Evolutionary conservation across 305 asterid species (phyloP).

Genomic region (Solanum hybrid): DNA sequence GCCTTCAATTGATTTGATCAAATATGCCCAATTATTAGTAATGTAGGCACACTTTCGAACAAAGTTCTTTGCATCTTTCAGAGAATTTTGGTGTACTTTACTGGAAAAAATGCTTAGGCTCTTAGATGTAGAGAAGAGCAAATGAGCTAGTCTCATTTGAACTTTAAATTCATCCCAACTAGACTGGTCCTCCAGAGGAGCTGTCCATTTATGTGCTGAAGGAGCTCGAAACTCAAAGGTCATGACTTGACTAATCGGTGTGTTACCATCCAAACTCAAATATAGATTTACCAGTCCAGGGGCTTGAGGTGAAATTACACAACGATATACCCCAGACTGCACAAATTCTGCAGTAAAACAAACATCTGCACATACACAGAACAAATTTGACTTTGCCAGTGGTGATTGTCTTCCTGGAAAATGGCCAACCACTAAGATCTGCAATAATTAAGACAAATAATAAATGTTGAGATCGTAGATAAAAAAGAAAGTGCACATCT

Average conservation of each 20-base stretch:
- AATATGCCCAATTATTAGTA: conserved; percentile 39
- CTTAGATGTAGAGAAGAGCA: conserved; percentile 73
- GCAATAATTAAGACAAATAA: conserved; percentile 20
- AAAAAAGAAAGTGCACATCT: neutral
- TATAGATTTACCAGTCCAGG: conserved; percentile 61
- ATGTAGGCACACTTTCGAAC: conserved; percentile 43
- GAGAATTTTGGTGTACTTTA: conserved; percentile 42
- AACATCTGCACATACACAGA: conserved; percentile 65
- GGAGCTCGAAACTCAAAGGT: conserved; percentile 74
- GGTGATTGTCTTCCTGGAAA: conserved; percentile 46
- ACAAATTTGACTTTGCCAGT: conserved; percentile 33
- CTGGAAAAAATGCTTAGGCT: conserved; percentile 40
- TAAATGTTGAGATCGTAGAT: neutral
- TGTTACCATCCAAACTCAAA: conserved; percentile 71
- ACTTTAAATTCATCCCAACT: conserved; percentile 63
- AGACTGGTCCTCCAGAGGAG: conserved; percentile 32
- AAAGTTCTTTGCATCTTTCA: conserved; percentile 66
- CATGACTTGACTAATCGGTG: conserved; percentile 68
- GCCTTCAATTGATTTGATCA: conserved; percentile 47
- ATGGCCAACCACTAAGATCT: conserved; percentile 73
- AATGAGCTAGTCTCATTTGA: conserved; percentile 72
- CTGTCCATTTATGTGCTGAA: conserved; percentile 13
- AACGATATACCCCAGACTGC: conserved; percentile 78
- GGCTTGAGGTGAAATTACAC: conserved; percentile 53
- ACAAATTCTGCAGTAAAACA: conserved; percentile 47